Percentiles rank a stretch among this genome's conserved stretches.
Conservation (phyloP, 768 basidiomycete genomes). For the Chalciporus chontae region DNA sequence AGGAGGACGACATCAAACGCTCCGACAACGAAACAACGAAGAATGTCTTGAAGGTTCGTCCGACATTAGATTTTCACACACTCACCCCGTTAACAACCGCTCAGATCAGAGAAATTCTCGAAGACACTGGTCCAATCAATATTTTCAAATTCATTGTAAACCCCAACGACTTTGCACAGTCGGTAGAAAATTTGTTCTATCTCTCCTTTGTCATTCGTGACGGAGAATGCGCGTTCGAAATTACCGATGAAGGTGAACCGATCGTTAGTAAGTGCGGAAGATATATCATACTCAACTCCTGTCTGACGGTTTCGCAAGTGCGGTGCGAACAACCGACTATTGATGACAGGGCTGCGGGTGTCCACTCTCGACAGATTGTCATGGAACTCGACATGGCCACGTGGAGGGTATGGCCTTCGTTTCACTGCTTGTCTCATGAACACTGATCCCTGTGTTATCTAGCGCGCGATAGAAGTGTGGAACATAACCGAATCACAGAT, state of each 20-base stretch:
- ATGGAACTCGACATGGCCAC: slow-evolving; percentile 88
- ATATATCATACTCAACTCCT: not conserved
- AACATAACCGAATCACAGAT: slow-evolving; percentile 73
- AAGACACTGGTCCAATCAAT: slow-evolving; percentile 54
- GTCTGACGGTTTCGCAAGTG: slow-evolving; percentile 36
- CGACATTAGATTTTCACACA: not conserved
- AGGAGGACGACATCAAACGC: slow-evolving; percentile 76
- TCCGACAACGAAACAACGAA: slow-evolving; percentile 88
- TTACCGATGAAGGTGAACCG: slow-evolving; percentile 64
- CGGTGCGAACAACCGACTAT: slow-evolving; percentile 60
- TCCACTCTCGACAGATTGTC: slow-evolving; percentile 80
- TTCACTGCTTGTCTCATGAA: no score
- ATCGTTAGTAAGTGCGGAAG: slow-evolving; percentile 56
- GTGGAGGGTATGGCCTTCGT: slow-evolving; percentile 63
- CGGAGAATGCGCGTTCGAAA: slow-evolving; percentile 73
- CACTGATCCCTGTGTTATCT: not conserved
- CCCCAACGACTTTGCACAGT: slow-evolving; percentile 87
- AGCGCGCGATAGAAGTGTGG: slow-evolving; percentile 91
- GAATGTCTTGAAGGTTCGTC: slow-evolving; percentile 69
- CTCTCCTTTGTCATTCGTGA: slow-evolving; percentile 90
- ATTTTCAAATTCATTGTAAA: slow-evolving; percentile 88
- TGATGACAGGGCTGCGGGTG: slow-evolving; percentile 59
- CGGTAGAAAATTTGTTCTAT: slow-evolving; percentile 96
- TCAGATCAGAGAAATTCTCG: slow-evolving; percentile 63
- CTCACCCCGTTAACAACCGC: not conserved